Conservation (phyloP, 2,329 filamentous ascomycete genomes). For the Diplodia scrobiculata region DNA sequence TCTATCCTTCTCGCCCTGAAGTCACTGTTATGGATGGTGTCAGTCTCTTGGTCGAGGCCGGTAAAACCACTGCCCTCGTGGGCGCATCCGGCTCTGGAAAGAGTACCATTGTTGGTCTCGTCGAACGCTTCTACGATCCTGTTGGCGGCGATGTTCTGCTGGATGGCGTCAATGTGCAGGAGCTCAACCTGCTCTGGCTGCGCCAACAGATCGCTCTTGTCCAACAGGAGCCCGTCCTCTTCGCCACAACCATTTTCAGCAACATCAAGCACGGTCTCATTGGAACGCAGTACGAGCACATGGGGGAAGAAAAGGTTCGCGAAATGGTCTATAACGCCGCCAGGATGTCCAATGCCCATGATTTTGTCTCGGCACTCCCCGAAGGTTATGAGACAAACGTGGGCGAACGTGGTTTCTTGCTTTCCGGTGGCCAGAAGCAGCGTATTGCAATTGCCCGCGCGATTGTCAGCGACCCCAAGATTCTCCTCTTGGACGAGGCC, state of each 20-base stretch:
- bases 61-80: conserved; percentile 86
- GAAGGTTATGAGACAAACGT: conserved; percentile 90
- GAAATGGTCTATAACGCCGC: conserved; percentile 75
- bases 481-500: conserved; percentile 86
- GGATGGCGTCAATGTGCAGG: conserved; percentile 78
- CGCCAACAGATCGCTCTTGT: conserved; percentile 87
- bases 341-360: conserved; percentile 85
- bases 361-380: conserved; percentile 76
- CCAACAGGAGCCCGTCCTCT: conserved; percentile 84
- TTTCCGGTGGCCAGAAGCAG: conserved; percentile 91
- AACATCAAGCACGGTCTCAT: conserved; percentile 88
- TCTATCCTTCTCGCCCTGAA: conserved; percentile 87
- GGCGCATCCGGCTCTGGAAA: conserved; percentile 90
- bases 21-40: conserved; percentile 84
- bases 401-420: conserved; percentile 81
- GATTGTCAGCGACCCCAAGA: conserved; percentile 81
- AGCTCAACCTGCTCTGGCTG: conserved; percentile 81
- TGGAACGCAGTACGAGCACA: conserved; percentile 71
- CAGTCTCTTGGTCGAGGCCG: conserved; percentile 73
- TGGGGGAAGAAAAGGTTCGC: conserved; percentile 64
- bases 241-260: conserved; percentile 78
- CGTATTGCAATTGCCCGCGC: conserved; percentile 88
- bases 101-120: conserved; percentile 83
- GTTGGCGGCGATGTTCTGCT: conserved; percentile 74
- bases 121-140: conserved; percentile 88